Evolutionary conservation across 164 flowering plant species (phyloP), one percentile per base, ranked within the genome.

Genomic region (Cinnamomum chago): DNA sequence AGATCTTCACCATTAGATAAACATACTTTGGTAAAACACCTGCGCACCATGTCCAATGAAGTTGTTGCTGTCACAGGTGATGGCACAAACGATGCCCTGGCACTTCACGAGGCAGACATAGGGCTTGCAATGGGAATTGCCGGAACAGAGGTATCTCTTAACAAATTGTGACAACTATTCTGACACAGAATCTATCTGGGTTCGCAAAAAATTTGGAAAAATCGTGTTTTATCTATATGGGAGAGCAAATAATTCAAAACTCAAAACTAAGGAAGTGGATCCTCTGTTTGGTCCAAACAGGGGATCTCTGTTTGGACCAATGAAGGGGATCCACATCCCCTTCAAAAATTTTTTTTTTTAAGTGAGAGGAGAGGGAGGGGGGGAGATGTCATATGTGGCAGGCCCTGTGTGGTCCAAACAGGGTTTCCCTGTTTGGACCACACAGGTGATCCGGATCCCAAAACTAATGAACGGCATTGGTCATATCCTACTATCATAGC

Each of bases 111-210:
- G 82, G 98, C 98, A 68, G 98, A 92, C 83, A 92, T 93, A 70
- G 97, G 98, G 62, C 92, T 93, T 73, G 98, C 98, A 51, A 93
- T 93, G 98, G 98, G 97, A 76, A 93, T 93, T 81, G 88, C 98
- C 80, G 98, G 98, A 74, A 94, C 98, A 62, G 98, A 94, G 95
- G 98, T 92, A 58, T 35, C 4, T 68, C 71, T 20, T 11, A 7
- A 20, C 55, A 68, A 28, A 55, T 17, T 55, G 60, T 55, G 20
- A 55, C 5, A 55, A 1, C 20, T 15, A 55, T 55, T 55, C 60
- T 55, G 60, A 55, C 18, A 1, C 20, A 18, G 0, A 17, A 14
- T 18, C 58, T 14, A 55, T 55, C 2, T 55, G 58, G 15, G n/a
- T 55, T 14, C 5, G 5, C n/a, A 55, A 55, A 55, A 14, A 15